Evolutionary conservation across 495 filamentous ascomycete species (phyloP).

Genomic region (Parathielavia hyrcaniae): DNA sequence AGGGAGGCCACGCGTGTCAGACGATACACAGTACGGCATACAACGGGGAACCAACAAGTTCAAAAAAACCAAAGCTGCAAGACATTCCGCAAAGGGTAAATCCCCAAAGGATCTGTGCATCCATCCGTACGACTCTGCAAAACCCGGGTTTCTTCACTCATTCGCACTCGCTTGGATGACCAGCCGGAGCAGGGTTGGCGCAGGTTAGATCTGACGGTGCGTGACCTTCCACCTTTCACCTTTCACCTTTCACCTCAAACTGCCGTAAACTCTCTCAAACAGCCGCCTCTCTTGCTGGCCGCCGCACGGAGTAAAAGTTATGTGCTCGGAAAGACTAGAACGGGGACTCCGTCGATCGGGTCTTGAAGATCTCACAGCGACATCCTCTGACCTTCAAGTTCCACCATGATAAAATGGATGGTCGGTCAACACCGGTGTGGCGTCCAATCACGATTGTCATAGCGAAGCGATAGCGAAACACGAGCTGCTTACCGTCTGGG

Average conservation of each 20-base stretch:
- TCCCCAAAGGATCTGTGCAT: neutral
- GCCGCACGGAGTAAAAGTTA: too few species aligned
- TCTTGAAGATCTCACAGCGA: neutral
- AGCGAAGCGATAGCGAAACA: neutral
- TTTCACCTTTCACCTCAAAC: too few species aligned
- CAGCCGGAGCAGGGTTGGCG: too few species aligned
- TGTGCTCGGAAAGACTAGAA: too few species aligned
- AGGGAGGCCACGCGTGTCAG: too few species aligned
- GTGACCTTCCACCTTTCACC: too few species aligned
- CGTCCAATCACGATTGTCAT: neutral
- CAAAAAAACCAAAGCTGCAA: conserved; percentile 7
- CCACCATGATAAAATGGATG: neutral
- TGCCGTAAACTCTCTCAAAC: neutral
- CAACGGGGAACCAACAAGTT: neutral
- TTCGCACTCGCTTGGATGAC: too few species aligned
- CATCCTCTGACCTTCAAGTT: conserved; percentile 1
- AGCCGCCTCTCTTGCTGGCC: too few species aligned
- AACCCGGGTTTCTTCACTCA: neutral
- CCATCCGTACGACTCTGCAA: conserved; percentile 10
- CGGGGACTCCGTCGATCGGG: too few species aligned
- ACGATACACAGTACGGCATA: too few species aligned
- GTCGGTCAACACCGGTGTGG: neutral
- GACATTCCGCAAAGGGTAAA: conserved; percentile 14
- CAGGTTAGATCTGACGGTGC: too few species aligned
- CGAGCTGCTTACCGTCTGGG: neutral